Conservation (phyloP, 2,329 filamentous ascomycete genomes). For the Colletotrichum spinosum region DNA sequence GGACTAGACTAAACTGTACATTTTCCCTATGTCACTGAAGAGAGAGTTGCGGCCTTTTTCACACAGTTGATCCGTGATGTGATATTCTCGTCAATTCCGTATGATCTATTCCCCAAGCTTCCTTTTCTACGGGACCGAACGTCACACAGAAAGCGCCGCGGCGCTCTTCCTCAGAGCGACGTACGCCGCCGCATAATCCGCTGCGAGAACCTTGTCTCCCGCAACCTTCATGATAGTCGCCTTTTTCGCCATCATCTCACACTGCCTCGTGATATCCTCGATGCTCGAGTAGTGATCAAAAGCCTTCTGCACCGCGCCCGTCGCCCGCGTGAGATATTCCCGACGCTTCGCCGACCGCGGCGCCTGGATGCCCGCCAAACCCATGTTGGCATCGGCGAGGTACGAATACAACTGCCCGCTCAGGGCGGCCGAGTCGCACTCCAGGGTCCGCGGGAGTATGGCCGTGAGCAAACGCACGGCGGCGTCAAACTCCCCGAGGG, state of each 20-base stretch:
- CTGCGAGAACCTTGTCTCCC: constrained; percentile 72
- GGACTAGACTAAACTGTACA: constrained; percentile 42
- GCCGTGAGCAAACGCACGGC: constrained; percentile 73
- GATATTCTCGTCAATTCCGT: constrained; percentile 1
- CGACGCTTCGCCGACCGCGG: constrained; percentile 58
- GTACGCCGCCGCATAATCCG: constrained; percentile 75
- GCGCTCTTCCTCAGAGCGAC: constrained; percentile 62
- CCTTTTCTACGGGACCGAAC: neutral
- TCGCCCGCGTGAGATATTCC: constrained; percentile 68
- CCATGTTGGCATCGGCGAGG: constrained; percentile 83
- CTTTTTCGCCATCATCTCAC: constrained; percentile 86
- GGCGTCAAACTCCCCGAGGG: constrained; percentile 76
- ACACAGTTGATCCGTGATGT: neutral
- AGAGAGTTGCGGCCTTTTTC: constrained; percentile 29
- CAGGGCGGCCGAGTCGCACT: constrained; percentile 73
- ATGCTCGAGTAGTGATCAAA: constrained; percentile 74
- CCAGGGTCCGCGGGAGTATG: constrained; percentile 80
- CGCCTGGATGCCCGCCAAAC: constrained; percentile 71
- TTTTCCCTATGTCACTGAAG: constrained; percentile 40
- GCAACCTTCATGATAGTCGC: constrained; percentile 78
- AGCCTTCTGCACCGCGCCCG: constrained; percentile 71
- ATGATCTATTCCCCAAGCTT: neutral
- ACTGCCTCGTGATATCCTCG: constrained; percentile 76
- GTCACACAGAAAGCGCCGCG: constrained; percentile 31
- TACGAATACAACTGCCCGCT: constrained; percentile 75